Evolutionary conservation across 129 eudicot genomes (phyloP).

Genomic region (Flaveria trinervia): DNA sequence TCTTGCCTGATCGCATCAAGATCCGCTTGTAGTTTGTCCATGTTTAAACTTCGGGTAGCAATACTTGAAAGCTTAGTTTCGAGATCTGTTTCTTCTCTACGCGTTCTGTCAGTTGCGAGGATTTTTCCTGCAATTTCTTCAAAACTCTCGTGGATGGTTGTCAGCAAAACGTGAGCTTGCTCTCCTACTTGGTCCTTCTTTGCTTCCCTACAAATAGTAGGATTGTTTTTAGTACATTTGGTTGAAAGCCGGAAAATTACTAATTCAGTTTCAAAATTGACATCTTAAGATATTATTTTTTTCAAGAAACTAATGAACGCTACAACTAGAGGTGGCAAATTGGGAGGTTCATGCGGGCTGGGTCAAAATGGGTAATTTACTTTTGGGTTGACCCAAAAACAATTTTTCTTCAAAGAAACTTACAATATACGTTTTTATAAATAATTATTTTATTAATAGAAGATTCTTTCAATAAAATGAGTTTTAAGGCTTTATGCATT

Average conservation of each 20-base stretch:
- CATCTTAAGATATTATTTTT: neutral
- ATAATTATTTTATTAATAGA: neutral
- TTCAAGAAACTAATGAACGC: neutral
- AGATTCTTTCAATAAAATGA: neutral
- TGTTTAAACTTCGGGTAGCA: conserved; percentile 43
- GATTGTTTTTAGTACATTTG: neutral
- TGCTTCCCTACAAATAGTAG: conserved; percentile 54
- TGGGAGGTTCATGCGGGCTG: neutral
- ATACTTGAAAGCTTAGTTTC: conserved; percentile 65
- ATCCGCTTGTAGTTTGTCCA: conserved; percentile 63
- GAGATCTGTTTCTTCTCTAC: conserved; percentile 61
- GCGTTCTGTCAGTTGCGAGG: conserved; percentile 59
- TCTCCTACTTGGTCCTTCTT: conserved; percentile 62
- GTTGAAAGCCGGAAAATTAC: neutral
- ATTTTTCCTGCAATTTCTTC: conserved; percentile 58
- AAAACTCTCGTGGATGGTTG: conserved; percentile 69
- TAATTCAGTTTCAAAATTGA: neutral
- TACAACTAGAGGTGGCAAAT: neutral
- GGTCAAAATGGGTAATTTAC: neutral
- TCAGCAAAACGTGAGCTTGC: conserved; percentile 61
- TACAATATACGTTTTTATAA: neutral
- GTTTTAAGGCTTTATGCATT: neutral
- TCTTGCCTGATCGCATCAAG: conserved; percentile 71
- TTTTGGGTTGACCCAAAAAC: neutral
- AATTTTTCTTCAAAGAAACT: neutral